Conservation (phyloP, 2,329 filamentous ascomycete genomes). For the Didymella lethalis region DNA sequence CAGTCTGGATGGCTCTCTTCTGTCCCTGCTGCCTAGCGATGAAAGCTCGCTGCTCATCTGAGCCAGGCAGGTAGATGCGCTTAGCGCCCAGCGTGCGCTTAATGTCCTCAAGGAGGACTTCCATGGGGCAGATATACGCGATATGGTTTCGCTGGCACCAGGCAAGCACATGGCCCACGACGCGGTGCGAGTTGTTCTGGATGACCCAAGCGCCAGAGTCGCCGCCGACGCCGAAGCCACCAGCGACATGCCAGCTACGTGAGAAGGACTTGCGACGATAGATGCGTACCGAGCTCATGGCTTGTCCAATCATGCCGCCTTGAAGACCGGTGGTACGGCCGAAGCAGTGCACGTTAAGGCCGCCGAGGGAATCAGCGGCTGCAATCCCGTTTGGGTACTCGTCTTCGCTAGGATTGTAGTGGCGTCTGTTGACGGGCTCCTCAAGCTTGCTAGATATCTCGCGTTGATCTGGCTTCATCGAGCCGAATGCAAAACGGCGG, state of each 20-base stretch:
- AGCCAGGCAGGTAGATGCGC: slow-evolving; percentile 75
- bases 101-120: slow-evolving; percentile 86
- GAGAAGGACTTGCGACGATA: slow-evolving; percentile 83
- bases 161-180: slow-evolving; percentile 90
- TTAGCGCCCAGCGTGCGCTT: slow-evolving; percentile 75
- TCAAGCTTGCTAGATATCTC: slow-evolving; percentile 45
- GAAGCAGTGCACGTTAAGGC: slow-evolving; percentile 83
- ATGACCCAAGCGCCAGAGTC: slow-evolving; percentile 95
- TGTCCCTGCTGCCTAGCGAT: slow-evolving; percentile 16
- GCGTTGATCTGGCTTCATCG: slow-evolving; percentile 37
- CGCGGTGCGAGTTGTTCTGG: slow-evolving; percentile 76
- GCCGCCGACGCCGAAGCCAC: slow-evolving; percentile 75
- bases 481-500: slow-evolving; percentile 47
- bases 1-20: slow-evolving; percentile 13
- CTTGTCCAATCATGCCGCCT: slow-evolving; percentile 77
- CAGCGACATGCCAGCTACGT: slow-evolving; percentile 70
- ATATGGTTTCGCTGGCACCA: slow-evolving; percentile 82
- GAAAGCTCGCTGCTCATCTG: slow-evolving; percentile 37
- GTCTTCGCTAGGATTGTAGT: slow-evolving; percentile 49
- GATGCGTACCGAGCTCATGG: slow-evolving; percentile 85
- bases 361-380: slow-evolving; percentile 69
- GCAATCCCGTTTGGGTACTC: slow-evolving; percentile 66
- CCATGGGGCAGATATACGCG: slow-evolving; percentile 96
- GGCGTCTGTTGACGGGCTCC: slow-evolving; percentile 45
- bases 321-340: slow-evolving; percentile 87